Evolutionary conservation across 2,329 filamentous ascomycete genomes (phyloP).

Genomic region (Coniochaeta sp.): DNA sequence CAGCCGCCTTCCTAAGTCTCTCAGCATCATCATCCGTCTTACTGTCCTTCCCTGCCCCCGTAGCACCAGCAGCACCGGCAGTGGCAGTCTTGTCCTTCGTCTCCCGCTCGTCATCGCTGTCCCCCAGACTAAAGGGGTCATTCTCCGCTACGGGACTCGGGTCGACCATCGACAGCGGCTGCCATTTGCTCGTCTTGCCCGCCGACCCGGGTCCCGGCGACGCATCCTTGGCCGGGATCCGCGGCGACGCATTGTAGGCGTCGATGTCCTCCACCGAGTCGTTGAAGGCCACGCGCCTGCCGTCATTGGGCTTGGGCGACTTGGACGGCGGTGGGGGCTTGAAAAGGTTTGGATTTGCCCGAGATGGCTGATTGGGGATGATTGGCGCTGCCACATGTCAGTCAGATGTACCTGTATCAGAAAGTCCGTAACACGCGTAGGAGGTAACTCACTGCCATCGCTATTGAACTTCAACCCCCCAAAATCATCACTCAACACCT

Average conservation of each 20-base stretch:
- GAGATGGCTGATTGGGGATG: constrained; percentile 44
- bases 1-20: constrained; percentile 57
- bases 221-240: constrained; percentile 43
- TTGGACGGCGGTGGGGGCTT: constrained; percentile 52
- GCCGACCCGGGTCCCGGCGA: constrained; percentile 30
- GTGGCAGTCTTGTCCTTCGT: constrained; percentile 51
- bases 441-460: constrained; percentile 49
- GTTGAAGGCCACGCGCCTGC: constrained; percentile 49
- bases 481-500: constrained; percentile 87
- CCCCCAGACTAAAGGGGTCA: constrained; percentile 92
- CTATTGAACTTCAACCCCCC: constrained; percentile 56
- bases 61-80: neutral
- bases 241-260: constrained; percentile 62
- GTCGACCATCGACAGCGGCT: constrained; percentile 80
- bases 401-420: constrained; percentile 12
- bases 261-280: constrained; percentile 71
- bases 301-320: constrained; percentile 39
- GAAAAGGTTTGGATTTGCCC: constrained; percentile 74
- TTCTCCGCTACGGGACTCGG: constrained; percentile 81
- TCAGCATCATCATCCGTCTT: constrained; percentile 47
- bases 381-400: constrained; percentile 36
- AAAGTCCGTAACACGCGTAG: neutral
- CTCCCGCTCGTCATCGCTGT: constrained; percentile 89
- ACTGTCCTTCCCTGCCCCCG: constrained; percentile 24
- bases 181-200: constrained; percentile 86